Evolutionary conservation across 1,139 yeast genomes (phyloP).

Genomic region (Keqinozyma sinolaborantium): DNA sequence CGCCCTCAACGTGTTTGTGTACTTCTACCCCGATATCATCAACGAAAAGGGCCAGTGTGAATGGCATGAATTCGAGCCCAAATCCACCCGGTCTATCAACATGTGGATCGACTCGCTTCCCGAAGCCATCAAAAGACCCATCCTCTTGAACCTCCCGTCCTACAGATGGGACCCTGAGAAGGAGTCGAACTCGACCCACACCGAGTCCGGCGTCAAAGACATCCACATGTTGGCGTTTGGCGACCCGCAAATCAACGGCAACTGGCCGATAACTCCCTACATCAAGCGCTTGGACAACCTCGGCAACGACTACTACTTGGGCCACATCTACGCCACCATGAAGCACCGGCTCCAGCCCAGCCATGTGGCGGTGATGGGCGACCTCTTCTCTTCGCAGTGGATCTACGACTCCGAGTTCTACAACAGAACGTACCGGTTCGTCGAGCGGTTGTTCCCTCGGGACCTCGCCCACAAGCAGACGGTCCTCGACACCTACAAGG

Average conservation of each 20-base stretch:
- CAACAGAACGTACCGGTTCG: constrained; percentile 70
- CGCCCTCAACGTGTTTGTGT: constrained; percentile 55
- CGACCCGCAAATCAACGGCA: constrained; percentile 95
- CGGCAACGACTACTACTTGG: constrained; percentile 86
- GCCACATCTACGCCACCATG: constrained; percentile 75
- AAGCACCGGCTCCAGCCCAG: constrained; percentile 61
- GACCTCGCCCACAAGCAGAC: constrained; percentile 46
- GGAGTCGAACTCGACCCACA: constrained; percentile 7
- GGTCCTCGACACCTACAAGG: constrained; percentile 42
- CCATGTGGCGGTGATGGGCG: constrained; percentile 89
- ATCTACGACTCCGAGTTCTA: constrained; percentile 81
- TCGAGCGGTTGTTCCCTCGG: constrained; percentile 59
- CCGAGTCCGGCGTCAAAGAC: constrained; percentile 29
- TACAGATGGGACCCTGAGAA: constrained; percentile 1
- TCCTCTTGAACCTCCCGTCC: constrained; percentile 28
- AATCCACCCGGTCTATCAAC: constrained; percentile 12
- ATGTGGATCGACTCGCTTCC: constrained; percentile 20
- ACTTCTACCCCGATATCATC: constrained; percentile 67
- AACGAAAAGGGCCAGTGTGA: constrained; percentile 49
- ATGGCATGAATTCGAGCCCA: constrained; percentile 42
- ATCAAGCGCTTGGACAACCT: constrained; percentile 74
- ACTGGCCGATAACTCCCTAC: constrained; percentile 68
- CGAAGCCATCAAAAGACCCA: constrained; percentile 18
- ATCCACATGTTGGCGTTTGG: constrained; percentile 78
- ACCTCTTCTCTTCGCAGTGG: constrained; percentile 94